Evolutionary conservation across 108 stramenopile genomes (phyloP), one percentile per base, ranked within the genome.

Genomic region (Fistulifera pelliculosa): DNA sequence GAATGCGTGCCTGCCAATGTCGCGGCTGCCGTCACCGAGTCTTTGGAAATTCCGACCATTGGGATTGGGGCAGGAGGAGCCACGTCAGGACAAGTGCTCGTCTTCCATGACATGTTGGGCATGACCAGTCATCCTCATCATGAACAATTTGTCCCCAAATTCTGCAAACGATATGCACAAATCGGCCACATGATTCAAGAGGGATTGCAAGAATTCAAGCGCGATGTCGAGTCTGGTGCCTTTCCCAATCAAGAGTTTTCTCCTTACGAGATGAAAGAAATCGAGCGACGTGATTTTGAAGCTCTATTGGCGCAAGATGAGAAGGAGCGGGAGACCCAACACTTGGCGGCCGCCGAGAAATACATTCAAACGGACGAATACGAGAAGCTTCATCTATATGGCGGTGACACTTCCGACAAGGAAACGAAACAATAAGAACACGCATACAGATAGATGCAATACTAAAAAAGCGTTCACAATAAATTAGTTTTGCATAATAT

Each of bases 21-120:
- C 7, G 98, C 87, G 22, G 55, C 68, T 13, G 93, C 87, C 18
- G 82, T 98, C 54, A 93, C 98, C 0, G 80, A 92, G 31, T 84
- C 91, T 15, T 62, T 99, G 38, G 94, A 96, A 60, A 94, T 99
- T 45, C 97, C 98, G 15, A 95, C 94, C 27, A 98, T 99, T 65
- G 98, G 98, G 27, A 99, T 99, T 38, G 98, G 98, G 38, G 97
- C 98, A 0, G 98, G 98, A 14, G 77, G 83, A n/a, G 71, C 79
- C 28, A 93, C 92, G 5, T 90, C 87, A 0, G 92, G 92, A 7
- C 92, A 94, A 57, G 92, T 93, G 13, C 57, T 99, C n/a, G 98
- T 99, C 5, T 97, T 87, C 65, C 97, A 98, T 62, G 98, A 99
- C 70, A 85, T 97, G 91, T 64, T 98, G 41, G 98, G 98, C 17